phyloP scores from a whole-genome alignment of 208 protist species.

The Leishmania arabica region DNA sequence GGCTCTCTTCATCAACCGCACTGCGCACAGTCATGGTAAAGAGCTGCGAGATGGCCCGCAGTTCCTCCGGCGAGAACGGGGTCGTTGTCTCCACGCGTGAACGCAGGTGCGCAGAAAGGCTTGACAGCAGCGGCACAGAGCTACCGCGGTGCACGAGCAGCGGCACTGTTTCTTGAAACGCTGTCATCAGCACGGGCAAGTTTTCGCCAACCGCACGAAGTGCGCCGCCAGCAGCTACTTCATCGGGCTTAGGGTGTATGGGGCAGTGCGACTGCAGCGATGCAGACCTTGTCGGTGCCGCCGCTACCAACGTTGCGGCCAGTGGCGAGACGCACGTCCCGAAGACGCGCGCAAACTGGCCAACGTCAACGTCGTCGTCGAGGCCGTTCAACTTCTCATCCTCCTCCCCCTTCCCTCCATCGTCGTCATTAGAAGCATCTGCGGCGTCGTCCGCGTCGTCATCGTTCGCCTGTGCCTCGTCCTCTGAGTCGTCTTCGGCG shows the following conservation, averaged over 20 bases:
- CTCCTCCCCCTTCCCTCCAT: not conserved
- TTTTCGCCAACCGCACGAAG: constrained; percentile 14
- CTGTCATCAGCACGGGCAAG: constrained; percentile 23
- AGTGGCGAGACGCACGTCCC: constrained; percentile 25
- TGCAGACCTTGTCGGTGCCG: constrained; percentile 7
- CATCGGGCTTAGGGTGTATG: not conserved
- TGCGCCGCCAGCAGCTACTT: not conserved
- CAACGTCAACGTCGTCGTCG: constrained; percentile 2
- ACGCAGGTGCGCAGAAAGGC: constrained; percentile 15
- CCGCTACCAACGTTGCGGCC: constrained; percentile 9
- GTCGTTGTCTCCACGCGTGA: constrained; percentile 8
- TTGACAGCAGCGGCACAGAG: constrained; percentile 1
- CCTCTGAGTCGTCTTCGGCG: not conserved
- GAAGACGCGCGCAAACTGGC: constrained; percentile 7
- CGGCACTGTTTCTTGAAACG: constrained; percentile 27
- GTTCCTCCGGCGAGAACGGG: constrained; percentile 17
- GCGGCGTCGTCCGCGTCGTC: not conserved
- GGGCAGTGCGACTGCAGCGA: not conserved
- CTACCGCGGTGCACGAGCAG: constrained; percentile 20
- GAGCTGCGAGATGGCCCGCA: constrained; percentile 5
- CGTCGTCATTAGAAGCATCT: not conserved
- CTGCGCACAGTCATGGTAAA: constrained; percentile 10
- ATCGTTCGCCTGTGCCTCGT: not conserved
- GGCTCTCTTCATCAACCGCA: not conserved
- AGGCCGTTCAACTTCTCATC: constrained; percentile 3